phyloP scores from a whole-genome alignment of 83 land plant genomes.

The Diphasiastrum complanatum region DNA sequence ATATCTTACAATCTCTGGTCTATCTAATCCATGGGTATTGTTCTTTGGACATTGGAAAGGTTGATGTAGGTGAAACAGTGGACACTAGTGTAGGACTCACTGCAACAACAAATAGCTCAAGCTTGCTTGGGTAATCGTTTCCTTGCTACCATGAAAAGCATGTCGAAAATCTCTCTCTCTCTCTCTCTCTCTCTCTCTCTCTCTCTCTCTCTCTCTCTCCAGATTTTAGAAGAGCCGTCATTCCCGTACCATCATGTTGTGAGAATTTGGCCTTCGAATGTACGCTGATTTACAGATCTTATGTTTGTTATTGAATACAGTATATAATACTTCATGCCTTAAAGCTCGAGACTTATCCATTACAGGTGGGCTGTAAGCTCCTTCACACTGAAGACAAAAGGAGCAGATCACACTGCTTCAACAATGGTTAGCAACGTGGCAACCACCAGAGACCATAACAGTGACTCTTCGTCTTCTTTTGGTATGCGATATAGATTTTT shows the following conservation, averaged over 20 bases:
- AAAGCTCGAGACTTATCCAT: not conserved
- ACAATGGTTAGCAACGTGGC: constrained; percentile 24
- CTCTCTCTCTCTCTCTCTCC: too few relatives aligned
- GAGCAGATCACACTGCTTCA: constrained; percentile 44
- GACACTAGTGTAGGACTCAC: constrained; percentile 33
- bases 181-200: too few relatives aligned
- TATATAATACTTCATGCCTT: not conserved
- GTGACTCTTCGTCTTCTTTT: too few relatives aligned
- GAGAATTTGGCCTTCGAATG: too few relatives aligned
- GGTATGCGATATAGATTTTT: too few relatives aligned
- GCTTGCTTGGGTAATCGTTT: constrained; percentile 74
- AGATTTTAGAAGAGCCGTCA: too few relatives aligned
- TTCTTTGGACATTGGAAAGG: not conserved
- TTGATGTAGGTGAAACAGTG: constrained; percentile 40
- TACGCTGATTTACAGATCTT: too few relatives aligned
- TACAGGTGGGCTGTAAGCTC: constrained; percentile 98
- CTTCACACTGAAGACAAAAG: constrained; percentile 57
- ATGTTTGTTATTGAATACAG: not conserved
- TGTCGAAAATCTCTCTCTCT: too few relatives aligned
- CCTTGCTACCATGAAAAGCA: too few relatives aligned
- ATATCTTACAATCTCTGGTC: too few relatives aligned
- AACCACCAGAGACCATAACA: constrained; percentile 21
- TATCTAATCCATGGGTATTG: too few relatives aligned
- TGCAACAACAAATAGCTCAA: constrained; percentile 22
- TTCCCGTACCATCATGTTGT: too few relatives aligned